Conservation (phyloP, 345 rosid genomes). For the Laguncularia racemosa region DNA sequence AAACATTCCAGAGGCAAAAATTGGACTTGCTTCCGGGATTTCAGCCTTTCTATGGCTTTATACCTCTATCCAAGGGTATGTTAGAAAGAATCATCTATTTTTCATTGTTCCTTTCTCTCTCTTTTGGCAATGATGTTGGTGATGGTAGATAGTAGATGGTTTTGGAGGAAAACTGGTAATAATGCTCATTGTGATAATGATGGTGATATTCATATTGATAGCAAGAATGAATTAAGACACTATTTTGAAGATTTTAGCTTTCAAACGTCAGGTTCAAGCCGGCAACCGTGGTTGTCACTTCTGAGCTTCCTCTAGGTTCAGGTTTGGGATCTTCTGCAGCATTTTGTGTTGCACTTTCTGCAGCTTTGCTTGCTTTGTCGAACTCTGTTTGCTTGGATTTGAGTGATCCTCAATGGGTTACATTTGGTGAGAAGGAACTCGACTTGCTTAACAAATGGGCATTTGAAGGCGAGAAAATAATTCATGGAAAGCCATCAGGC, state of each 20-base stretch:
- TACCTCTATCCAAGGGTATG: slow-evolving; percentile 78
- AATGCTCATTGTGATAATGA: too few relatives aligned
- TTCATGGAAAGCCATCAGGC: slow-evolving; percentile 96
- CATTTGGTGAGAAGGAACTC: slow-evolving; percentile 40
- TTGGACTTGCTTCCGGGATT: slow-evolving; percentile 66
- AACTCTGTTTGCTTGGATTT: slow-evolving; percentile 29
- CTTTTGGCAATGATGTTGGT: neutral
- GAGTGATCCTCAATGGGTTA: slow-evolving; percentile 42
- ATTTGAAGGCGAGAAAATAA: slow-evolving; percentile 86
- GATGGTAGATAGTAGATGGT: too few relatives aligned
- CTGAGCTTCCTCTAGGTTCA: slow-evolving; percentile 85
- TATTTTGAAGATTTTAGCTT: slow-evolving; percentile 11
- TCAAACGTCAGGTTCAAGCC: slow-evolving; percentile 57
- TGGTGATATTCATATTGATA: too few relatives aligned
- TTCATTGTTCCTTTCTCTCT: neutral
- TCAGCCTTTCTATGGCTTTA: slow-evolving; percentile 83
- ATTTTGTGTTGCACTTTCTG: slow-evolving; percentile 69
- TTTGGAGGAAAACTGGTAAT: too few relatives aligned
- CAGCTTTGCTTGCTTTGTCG: slow-evolving; percentile 56
- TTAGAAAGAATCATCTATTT: neutral
- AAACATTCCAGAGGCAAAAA: slow-evolving; percentile 56
- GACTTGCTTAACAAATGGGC: slow-evolving; percentile 92
- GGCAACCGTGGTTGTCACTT: slow-evolving; percentile 54
- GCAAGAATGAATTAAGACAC: neutral
- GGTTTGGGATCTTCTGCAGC: slow-evolving; percentile 98